Evolutionary conservation across 2,329 filamentous ascomycete genomes (phyloP), one percentile per base, ranked within the genome.

Genomic region (Apiospora saccharicola): DNA sequence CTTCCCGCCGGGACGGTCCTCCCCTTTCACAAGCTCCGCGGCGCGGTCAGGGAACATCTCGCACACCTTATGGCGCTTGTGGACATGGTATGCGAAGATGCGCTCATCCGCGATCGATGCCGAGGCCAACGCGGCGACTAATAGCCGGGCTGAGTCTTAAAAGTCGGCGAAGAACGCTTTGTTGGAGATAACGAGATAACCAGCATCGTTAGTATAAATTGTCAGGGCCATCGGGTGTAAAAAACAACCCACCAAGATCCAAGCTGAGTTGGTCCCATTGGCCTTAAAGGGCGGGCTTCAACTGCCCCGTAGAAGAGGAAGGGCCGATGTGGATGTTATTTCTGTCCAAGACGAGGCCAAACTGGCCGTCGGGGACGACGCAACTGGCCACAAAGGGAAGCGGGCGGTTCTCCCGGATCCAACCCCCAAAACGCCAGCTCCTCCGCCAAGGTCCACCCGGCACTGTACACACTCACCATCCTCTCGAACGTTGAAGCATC

Each of bases 361-460:
- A 70, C 0, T 77, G 73, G 8, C 30, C 43, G 22, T 34, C n/a
- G 30, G 68, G 47, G 7, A 37, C 43, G 13, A 81, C 70, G 4
- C 72, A 70, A 64, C 79, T 81, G 46, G 79, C 70, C 1, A 43
- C 68, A 69, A 79, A 81, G 12, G 73, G 64, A n/a, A n/a, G n/a
- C 0, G 75, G 76, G 10, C 77, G 76, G 10, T 77, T 72, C 24
- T 79, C 74, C 3, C 78, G 72, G 10, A 75, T 69, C 64, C 78
- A 80, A n/a, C 77, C 78, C 79, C 79, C n/a, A 81, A 6, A 80
- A 70, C 7, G 74, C 78, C 49, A 77, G 76, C 70, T 83, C 81
- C 1, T n/a, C n/a, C n/a, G 76, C 79, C 13, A 72, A 74, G 1
- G 75, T 73, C 73, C 83, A 82, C 67, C 79, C 79, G 3, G 80